phyloP scores from a whole-genome alignment of 306 rosid species.

The Malus sylvestris region DNA sequence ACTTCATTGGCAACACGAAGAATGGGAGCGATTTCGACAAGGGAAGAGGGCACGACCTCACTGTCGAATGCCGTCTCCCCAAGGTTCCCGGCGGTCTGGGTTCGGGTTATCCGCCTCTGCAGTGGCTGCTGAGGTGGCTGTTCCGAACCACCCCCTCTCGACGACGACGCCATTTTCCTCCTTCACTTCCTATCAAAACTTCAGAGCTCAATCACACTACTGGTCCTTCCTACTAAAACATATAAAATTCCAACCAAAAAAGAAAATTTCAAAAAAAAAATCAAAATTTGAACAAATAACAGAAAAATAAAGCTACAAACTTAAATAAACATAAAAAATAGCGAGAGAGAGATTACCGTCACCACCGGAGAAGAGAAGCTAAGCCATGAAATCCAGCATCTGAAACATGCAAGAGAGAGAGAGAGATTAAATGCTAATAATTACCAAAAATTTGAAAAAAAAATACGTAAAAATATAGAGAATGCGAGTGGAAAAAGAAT shows the following conservation, averaged over 20 bases:
- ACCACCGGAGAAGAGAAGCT: not conserved
- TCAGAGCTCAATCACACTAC: constrained; percentile 5
- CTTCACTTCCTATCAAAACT: constrained; percentile 17
- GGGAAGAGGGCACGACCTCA: constrained; percentile 95
- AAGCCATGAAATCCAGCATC: not conserved
- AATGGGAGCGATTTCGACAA: constrained; percentile 83
- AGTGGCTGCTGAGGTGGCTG: constrained; percentile 33
- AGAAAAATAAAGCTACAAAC: not conserved
- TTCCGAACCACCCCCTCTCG: constrained; percentile 54
- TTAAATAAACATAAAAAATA: not conserved
- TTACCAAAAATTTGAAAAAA: not conserved
- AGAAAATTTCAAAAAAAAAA: not conserved
- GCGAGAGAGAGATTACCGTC: not conserved
- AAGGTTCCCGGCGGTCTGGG: constrained; percentile 87
- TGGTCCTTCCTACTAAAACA: not conserved
- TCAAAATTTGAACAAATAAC: not conserved
- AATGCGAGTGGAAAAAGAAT: not conserved
- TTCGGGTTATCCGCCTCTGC: constrained; percentile 77
- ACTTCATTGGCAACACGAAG: constrained; percentile 99
- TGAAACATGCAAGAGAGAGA: not conserved
- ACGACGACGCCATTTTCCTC: constrained; percentile 42
- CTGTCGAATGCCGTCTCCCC: constrained; percentile 84
- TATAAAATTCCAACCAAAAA: not conserved
- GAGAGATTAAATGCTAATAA: not conserved
- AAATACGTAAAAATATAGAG: not conserved